Percentiles rank a stretch among this genome's conserved stretches.
Conservation (phyloP, 768 basidiomycete genomes). For the Termitomyces sp. region DNA sequence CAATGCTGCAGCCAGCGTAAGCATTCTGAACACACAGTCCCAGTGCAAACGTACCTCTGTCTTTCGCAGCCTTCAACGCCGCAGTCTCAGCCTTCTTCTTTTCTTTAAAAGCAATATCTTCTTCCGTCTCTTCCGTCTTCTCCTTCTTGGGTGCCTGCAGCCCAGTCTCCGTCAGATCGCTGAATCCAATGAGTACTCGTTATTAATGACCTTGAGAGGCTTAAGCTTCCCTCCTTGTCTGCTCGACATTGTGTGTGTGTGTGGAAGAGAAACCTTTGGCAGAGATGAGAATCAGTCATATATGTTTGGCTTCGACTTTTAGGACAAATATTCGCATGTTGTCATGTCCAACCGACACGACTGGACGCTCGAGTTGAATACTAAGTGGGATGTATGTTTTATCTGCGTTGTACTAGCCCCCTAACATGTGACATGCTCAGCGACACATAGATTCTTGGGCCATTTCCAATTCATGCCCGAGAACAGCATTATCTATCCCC, state of each 20-base stretch:
- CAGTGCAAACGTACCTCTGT: constrained; percentile 53
- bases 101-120: constrained; percentile 67
- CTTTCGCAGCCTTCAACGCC: constrained; percentile 65
- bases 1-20: constrained; percentile 30
- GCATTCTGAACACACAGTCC: constrained; percentile 1
- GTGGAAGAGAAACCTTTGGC: neutral
- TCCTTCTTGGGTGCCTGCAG: constrained; percentile 79
- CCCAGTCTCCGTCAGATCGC: constrained; percentile 3
- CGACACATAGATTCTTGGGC: constrained; percentile 59
- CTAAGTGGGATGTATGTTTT: constrained; percentile 33
- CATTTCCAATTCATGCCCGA: constrained; percentile 78
- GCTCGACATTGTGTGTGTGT: constrained; percentile 39
- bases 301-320: constrained; percentile 4
- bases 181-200: neutral
- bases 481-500: constrained; percentile 83
- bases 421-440: neutral
- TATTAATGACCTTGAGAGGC: constrained; percentile 65
- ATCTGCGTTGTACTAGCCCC: neutral
- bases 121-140: constrained; percentile 65
- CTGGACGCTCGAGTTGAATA: constrained; percentile 19
- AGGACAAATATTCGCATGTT: constrained; percentile 6
- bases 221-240: constrained; percentile 85
- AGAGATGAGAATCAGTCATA: neutral
- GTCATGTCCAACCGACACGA: neutral
- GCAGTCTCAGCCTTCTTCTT: constrained; percentile 73